Percentiles rank a stretch among this genome's conserved stretches.
Evolutionary conservation across 345 rosid species (phyloP).

Genomic region (Eucalyptus sp.): DNA sequence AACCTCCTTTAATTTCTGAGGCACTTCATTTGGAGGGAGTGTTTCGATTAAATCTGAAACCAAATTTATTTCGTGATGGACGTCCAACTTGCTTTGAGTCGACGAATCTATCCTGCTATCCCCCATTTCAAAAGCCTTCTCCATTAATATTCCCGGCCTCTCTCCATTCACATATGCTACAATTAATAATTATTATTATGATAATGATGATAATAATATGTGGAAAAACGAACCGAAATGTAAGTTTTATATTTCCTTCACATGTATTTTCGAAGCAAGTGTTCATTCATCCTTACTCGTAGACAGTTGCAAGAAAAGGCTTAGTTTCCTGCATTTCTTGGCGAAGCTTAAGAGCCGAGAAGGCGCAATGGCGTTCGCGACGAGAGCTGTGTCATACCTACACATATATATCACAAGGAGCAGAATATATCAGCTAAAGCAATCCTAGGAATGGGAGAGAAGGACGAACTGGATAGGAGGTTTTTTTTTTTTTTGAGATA

Average conservation of each 20-base stretch:
- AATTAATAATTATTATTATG: background rate
- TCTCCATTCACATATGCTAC: constrained; percentile 1
- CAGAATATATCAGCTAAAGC: background rate
- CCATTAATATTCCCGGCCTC: background rate
- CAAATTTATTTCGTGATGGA: constrained; percentile 18
- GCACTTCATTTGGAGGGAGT: background rate
- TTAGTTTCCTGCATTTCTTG: constrained; percentile 9
- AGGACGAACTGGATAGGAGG: background rate
- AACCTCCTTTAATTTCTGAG: constrained; percentile 15
- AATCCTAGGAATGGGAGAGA: background rate
- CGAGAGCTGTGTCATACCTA: constrained; percentile 12
- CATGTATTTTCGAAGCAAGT: background rate
- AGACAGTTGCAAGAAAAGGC: constrained; percentile 15
- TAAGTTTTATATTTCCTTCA: background rate
- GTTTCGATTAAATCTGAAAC: constrained; percentile 4
- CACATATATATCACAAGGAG: background rate
- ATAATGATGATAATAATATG: background rate
- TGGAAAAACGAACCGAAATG: background rate
- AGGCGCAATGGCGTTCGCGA: background rate
- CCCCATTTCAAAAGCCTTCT: background rate
- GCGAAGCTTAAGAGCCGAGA: background rate
- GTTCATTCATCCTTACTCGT: background rate
- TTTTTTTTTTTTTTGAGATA: background rate
- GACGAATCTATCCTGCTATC: background rate
- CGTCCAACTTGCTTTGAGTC: background rate